Evolutionary conservation across 1,284 basidiomycete species (phyloP).

Genomic region (Rhodotorula sp.): DNA sequence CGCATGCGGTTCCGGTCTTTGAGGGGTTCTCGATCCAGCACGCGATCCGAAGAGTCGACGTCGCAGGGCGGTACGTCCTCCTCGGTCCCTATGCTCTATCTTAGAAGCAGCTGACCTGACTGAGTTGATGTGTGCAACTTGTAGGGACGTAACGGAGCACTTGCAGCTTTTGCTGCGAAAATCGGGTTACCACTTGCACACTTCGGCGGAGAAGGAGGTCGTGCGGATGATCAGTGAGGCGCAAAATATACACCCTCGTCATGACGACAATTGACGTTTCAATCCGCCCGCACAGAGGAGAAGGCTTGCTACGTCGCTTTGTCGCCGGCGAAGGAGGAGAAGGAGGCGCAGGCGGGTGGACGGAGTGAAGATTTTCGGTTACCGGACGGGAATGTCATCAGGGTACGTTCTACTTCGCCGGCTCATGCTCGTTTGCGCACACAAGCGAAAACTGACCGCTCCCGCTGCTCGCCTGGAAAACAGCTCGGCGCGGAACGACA

Average conservation of each 20-base stretch:
- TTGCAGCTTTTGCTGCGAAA: slow-evolving; percentile 91
- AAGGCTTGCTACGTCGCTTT: slow-evolving; percentile 93
- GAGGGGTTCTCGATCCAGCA: slow-evolving; percentile 99
- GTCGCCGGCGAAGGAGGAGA: slow-evolving; percentile 91
- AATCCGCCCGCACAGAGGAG: slow-evolving; percentile 58
- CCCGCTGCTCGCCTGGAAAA: background rate
- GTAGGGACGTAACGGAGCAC: slow-evolving; percentile 92
- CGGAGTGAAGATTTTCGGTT: slow-evolving; percentile 85
- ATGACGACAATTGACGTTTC: too few relatives aligned
- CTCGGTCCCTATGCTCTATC: slow-evolving; percentile 27
- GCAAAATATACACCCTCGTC: background rate
- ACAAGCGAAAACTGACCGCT: too few relatives aligned
- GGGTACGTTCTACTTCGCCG: slow-evolving; percentile 57
- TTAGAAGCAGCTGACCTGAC: background rate
- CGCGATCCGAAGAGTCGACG: slow-evolving; percentile 90
- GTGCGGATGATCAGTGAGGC: slow-evolving; percentile 78
- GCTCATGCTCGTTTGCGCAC: background rate
- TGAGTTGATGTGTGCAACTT: too few relatives aligned
- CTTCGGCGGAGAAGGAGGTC: slow-evolving; percentile 94
- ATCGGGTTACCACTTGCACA: slow-evolving; percentile 90
- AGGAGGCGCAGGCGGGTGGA: slow-evolving; percentile 62
- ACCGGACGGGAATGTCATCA: slow-evolving; percentile 91
- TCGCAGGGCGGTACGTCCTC: slow-evolving; percentile 76
- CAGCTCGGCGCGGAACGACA: slow-evolving; percentile 93
- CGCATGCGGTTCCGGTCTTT: slow-evolving; percentile 97